Percentiles rank a stretch among this genome's conserved stretches.
Conservation (phyloP, 129 eudicot species). For the Calendula officinalis region DNA sequence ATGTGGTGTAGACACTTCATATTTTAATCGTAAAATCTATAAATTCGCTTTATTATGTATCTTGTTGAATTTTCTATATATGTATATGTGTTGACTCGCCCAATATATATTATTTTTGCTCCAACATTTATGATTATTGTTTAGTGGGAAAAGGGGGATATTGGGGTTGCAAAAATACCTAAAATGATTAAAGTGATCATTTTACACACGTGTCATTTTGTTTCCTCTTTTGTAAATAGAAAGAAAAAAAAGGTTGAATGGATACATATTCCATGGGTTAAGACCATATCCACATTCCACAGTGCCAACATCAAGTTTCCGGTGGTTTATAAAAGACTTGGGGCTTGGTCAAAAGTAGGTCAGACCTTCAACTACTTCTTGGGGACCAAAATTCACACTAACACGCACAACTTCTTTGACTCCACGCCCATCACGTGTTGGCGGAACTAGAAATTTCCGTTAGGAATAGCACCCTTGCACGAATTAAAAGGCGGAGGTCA, state of each 20-base stretch:
- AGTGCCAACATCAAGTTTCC: conserved; percentile 13
- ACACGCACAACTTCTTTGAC: no score
- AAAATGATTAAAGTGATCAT: conserved; percentile 11
- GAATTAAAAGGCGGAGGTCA: no score
- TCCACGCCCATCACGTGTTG: no score
- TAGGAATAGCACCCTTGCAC: no score
- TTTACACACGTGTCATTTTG: conserved; percentile 30
- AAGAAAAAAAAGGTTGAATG: conserved; percentile 19
- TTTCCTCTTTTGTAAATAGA: conserved; percentile 15
- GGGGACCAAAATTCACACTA: conserved; percentile 40
- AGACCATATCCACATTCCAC: conserved; percentile 30
- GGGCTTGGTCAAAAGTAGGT: conserved; percentile 33
- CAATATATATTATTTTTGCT: background rate
- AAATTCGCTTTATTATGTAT: no score
- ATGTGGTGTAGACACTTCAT: no score
- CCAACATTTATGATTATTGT: conserved; percentile 15
- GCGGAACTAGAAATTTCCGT: no score
- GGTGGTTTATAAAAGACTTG: conserved; percentile 27
- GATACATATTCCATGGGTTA: conserved; percentile 25
- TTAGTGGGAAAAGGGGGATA: conserved; percentile 1
- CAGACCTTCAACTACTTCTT: conserved; percentile 13
- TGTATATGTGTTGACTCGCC: no score
- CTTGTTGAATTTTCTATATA: no score
- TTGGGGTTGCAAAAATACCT: conserved; percentile 6
- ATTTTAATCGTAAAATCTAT: no score